A percentile compares a stretch with the other conserved stretches of the same genome.
Evolutionary conservation across 2,329 filamentous ascomycete species (phyloP).

Genomic region (Aureobasidium sp.): DNA sequence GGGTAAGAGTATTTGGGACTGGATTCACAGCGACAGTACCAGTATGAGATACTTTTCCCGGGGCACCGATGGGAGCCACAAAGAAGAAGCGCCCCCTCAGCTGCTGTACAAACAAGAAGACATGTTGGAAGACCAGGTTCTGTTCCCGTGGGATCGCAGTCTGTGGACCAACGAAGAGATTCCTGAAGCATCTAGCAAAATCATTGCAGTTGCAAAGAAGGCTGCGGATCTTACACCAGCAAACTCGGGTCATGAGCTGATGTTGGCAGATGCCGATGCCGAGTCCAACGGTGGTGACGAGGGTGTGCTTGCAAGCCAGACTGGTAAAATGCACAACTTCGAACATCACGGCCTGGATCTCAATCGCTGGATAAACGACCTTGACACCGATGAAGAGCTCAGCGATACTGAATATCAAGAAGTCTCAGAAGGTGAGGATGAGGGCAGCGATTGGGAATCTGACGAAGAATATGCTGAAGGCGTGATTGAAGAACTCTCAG

Average conservation of each 20-base stretch:
- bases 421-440: conserved; percentile 9
- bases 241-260: not conserved
- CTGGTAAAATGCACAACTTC: conserved; percentile 12
- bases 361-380: conserved; percentile 14
- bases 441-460: conserved; percentile 13
- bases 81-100: conserved; percentile 19
- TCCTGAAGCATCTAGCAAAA: conserved; percentile 2
- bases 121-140: conserved; percentile 34
- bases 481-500: conserved; percentile 13
- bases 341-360: conserved; percentile 13
- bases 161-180: conserved; percentile 6
- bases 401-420: conserved; percentile 14
- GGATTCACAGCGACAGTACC: conserved; percentile 20
- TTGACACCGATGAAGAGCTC: conserved; percentile 13
- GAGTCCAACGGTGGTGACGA: conserved; percentile 1
- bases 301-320: conserved; percentile 10
- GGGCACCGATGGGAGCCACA: conserved; percentile 12
- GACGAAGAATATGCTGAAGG: conserved; percentile 12
- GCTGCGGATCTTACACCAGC: conserved; percentile 1
- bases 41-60: conserved; percentile 18
- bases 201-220: conserved; percentile 9
- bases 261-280: conserved; percentile 3
- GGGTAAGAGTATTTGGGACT: conserved; percentile 30
- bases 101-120: conserved; percentile 36
- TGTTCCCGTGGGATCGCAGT: conserved; percentile 32